Percentiles rank a stretch among this genome's conserved stretches.
Conservation (phyloP, 129 eudicot genomes). For the Erigeron canadensis region DNA sequence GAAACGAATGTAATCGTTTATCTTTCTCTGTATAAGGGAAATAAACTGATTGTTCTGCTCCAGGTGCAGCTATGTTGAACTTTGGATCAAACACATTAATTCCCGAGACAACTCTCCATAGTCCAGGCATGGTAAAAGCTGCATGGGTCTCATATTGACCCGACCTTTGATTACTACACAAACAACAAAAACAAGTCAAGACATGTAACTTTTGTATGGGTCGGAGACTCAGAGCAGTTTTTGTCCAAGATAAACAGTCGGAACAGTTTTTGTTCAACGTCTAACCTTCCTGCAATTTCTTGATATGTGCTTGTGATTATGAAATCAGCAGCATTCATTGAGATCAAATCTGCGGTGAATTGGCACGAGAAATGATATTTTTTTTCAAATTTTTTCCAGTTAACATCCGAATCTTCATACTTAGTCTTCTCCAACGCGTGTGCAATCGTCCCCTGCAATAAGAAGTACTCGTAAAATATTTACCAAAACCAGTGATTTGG, state of each 20-base stretch:
- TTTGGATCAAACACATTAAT: conserved; percentile 80
- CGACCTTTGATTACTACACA: conserved; percentile 53
- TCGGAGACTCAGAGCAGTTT: too few species aligned
- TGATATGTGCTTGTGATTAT: conserved; percentile 83
- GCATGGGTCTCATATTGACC: conserved; percentile 87
- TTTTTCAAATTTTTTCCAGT: conserved; percentile 71
- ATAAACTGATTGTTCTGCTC: conserved; percentile 83
- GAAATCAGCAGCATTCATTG: conserved; percentile 88
- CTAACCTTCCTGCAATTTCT: conserved; percentile 97
- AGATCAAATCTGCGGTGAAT: conserved; percentile 75
- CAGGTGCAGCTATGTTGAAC: conserved; percentile 90
- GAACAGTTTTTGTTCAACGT: too few species aligned
- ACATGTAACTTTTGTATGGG: too few species aligned
- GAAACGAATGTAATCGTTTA: conserved; percentile 53
- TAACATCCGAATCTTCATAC: conserved; percentile 79
- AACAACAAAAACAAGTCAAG: neutral
- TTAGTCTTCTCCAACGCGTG: conserved; percentile 88
- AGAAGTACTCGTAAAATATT: neutral
- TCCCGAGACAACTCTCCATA: conserved; percentile 78
- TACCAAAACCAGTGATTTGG: neutral
- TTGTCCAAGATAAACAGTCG: too few species aligned
- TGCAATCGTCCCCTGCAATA: conserved; percentile 82
- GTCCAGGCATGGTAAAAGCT: conserved; percentile 89
- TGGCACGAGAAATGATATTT: conserved; percentile 89
- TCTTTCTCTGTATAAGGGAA: conserved; percentile 62